Evolutionary conservation across 1,284 basidiomycete genomes (phyloP).

Genomic region (Apiotrichum domesticum): DNA sequence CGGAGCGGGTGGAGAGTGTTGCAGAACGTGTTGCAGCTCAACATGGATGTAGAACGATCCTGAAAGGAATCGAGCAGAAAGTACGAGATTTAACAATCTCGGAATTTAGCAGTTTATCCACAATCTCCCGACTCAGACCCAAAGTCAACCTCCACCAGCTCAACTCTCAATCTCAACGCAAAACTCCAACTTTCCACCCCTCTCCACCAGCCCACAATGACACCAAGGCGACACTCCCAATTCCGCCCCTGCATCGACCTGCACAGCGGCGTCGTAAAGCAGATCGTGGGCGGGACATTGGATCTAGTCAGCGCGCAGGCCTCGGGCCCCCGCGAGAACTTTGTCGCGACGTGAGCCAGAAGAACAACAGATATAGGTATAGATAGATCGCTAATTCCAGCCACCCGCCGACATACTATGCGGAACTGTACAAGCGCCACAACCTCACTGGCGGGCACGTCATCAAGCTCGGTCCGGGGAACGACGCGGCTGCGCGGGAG

Average conservation of each 20-base stretch:
- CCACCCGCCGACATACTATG: conserved; percentile 74
- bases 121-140: too few relatives aligned
- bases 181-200: too few relatives aligned
- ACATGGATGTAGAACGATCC: too few relatives aligned
- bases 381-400: conserved; percentile 47
- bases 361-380: too few relatives aligned
- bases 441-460: conserved; percentile 82
- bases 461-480: conserved; percentile 86
- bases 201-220: neutral
- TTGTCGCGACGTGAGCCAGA: conserved; percentile 69
- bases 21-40: too few relatives aligned
- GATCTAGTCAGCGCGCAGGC: conserved; percentile 51
- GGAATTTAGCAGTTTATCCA: too few relatives aligned
- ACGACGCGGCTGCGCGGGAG: conserved; percentile 77
- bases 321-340: conserved; percentile 75
- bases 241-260: conserved; percentile 98
- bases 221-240: conserved; percentile 36
- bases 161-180: too few relatives aligned
- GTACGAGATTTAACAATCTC: too few relatives aligned
- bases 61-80: too few relatives aligned
- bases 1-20: too few relatives aligned
- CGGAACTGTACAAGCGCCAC: conserved; percentile 66
- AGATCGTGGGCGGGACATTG: conserved; percentile 94
- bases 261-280: conserved; percentile 90
- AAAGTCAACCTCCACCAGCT: too few relatives aligned